phyloP scores from a whole-genome alignment of 208 protist genomes.

The Leishmania turanica region DNA sequence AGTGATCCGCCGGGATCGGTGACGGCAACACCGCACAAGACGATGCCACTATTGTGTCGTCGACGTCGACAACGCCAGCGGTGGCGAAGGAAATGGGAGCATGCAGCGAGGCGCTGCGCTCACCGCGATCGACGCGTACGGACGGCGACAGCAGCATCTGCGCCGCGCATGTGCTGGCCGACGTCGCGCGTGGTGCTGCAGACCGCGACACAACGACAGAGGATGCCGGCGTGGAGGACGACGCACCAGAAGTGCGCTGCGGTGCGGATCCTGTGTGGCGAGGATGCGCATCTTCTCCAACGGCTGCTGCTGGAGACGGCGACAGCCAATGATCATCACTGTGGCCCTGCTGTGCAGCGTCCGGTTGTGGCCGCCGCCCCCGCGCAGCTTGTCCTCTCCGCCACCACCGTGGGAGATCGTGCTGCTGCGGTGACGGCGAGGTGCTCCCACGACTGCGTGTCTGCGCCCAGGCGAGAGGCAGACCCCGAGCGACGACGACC shows the following conservation, averaged over 20 bases:
- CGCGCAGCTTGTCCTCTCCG: neutral
- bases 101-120: slow-evolving; percentile 7
- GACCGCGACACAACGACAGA: neutral
- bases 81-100: neutral
- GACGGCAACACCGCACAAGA: neutral
- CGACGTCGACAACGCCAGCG: neutral
- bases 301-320: slow-evolving; percentile 8
- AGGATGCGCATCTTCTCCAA: neutral
- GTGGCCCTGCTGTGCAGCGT: neutral
- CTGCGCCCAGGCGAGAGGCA: neutral
- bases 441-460: neutral
- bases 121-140: slow-evolving; percentile 1
- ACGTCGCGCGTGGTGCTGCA: slow-evolving; percentile 1
- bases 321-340: neutral
- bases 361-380: neutral
- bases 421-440: slow-evolving; percentile 11
- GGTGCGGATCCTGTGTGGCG: neutral
- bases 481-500: neutral
- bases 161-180: slow-evolving; percentile 3
- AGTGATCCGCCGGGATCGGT: neutral
- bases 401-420: slow-evolving; percentile 1
- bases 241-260: neutral
- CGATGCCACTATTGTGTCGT: neutral
- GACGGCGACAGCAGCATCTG: slow-evolving; percentile 4
- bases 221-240: neutral